Evolutionary conservation across 495 filamentous ascomycete genomes (phyloP).

Genomic region (Parathielavia appendiculata): DNA sequence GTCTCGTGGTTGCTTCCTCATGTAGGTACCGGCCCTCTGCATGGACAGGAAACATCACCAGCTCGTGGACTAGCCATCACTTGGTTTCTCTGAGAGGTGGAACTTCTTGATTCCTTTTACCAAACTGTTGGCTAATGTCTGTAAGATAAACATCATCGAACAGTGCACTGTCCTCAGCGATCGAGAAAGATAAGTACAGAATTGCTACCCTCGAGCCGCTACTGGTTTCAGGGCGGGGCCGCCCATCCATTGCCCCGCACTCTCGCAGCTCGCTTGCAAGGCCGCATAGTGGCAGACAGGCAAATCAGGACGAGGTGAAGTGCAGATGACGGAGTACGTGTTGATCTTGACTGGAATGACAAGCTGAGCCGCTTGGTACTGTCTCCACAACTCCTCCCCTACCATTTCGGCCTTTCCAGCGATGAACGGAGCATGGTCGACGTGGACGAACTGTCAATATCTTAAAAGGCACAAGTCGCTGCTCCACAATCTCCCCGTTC

Average conservation of each 20-base stretch:
- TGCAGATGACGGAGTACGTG: slow-evolving; percentile 17
- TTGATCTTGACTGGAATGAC: slow-evolving; percentile 16
- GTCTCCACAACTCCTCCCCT: slow-evolving; percentile 1
- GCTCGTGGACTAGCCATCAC: too few species aligned
- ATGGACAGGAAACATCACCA: not conserved
- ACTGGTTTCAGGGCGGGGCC: slow-evolving; percentile 6
- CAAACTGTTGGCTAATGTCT: too few species aligned
- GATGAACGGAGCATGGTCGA: too few species aligned
- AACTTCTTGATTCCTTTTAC: too few species aligned
- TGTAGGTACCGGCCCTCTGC: too few species aligned
- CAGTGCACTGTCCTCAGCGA: not conserved
- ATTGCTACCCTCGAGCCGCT: too few species aligned
- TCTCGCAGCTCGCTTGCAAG: slow-evolving; percentile 7
- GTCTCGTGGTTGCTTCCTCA: not conserved
- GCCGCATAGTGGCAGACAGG: slow-evolving; percentile 1
- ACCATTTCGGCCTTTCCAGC: not conserved
- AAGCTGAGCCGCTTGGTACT: not conserved
- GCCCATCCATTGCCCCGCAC: slow-evolving; percentile 9
- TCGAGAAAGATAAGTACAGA: not conserved
- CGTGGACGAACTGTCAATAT: too few species aligned
- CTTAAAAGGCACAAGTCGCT: too few species aligned
- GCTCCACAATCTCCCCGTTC: too few species aligned
- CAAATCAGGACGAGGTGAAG: not conserved
- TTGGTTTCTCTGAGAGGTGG: too few species aligned
- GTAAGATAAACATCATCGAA: too few species aligned